Conservation (phyloP, 306 rosid species). For the Sicyos edulis region DNA sequence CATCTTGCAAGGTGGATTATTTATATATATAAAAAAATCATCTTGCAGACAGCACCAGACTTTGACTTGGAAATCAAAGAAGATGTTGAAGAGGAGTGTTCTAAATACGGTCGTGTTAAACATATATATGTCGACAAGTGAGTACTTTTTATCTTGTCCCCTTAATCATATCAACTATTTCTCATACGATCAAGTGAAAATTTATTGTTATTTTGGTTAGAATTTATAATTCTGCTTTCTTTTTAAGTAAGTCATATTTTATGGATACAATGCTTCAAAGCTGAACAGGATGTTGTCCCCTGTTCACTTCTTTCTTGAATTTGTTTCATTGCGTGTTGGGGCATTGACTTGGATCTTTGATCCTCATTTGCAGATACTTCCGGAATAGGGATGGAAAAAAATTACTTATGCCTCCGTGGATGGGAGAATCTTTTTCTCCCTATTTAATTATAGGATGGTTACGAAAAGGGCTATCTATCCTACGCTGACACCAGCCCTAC, state of each 20-base stretch:
- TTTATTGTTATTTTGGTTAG: background rate
- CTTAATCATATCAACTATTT: background rate
- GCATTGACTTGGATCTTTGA: constrained; percentile 17
- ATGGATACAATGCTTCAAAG: background rate
- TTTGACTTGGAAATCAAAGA: constrained; percentile 87
- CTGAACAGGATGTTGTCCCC: background rate
- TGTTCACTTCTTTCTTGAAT: constrained; percentile 8
- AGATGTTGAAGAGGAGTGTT: constrained; percentile 94
- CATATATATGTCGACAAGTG: constrained; percentile 97
- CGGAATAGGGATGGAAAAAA: constrained; percentile 17
- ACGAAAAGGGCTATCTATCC: background rate
- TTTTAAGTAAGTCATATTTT: background rate
- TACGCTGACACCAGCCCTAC: background rate
- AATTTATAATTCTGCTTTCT: background rate
- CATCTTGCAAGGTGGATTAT: constrained; percentile 9
- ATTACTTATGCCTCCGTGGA: constrained; percentile 7
- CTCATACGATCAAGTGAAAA: background rate
- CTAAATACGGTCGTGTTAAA: constrained; percentile 80
- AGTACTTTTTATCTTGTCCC: constrained; percentile 26
- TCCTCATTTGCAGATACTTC: constrained; percentile 20
- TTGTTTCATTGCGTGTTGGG: constrained; percentile 2
- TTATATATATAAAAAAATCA: constrained; percentile 12
- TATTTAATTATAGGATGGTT: constrained; percentile 7
- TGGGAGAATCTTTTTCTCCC: constrained; percentile 15
- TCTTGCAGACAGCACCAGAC: constrained; percentile 73